A percentile compares a stretch with the other conserved stretches of the same genome.
Evolutionary conservation across 306 rosid species (phyloP).

Genomic region (Ormosia semicastrata): DNA sequence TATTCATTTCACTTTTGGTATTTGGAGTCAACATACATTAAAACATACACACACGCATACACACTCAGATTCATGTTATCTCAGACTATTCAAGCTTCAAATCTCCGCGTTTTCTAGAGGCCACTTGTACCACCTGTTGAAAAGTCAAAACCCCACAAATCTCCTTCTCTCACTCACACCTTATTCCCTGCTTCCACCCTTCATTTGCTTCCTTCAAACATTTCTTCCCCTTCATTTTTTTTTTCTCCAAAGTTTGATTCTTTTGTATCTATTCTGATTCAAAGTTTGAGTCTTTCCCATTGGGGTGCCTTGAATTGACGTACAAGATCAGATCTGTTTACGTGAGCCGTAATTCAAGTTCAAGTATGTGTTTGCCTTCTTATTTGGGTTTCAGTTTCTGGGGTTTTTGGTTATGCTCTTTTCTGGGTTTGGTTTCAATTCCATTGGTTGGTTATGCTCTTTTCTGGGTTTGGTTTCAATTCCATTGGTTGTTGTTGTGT

Average conservation of each 20-base stretch:
- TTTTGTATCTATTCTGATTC: constrained; percentile 1
- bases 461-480: neutral
- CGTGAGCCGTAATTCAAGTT: constrained; percentile 22
- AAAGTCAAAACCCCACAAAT: constrained; percentile 27
- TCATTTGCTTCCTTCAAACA: neutral
- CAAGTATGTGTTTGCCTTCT: neutral
- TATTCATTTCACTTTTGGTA: neutral
- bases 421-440: neutral
- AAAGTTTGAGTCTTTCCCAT: constrained; percentile 11
- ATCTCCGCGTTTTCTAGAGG: constrained; percentile 21
- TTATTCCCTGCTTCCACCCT: neutral
- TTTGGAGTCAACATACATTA: neutral
- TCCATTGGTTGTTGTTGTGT: constrained; percentile 8
- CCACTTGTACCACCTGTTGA: neutral
- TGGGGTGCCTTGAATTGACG: constrained; percentile 20
- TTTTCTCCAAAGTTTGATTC: neutral
- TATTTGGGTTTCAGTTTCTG: constrained; percentile 11
- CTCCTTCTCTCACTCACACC: neutral
- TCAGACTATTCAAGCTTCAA: neutral
- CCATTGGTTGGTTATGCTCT: neutral
- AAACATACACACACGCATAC: neutral
- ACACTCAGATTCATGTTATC: neutral
- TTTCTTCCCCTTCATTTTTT: neutral
- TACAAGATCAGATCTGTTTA: constrained; percentile 44
- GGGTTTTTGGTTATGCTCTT: neutral